Percentiles rank a stretch among this genome's conserved stretches.
These are phyloP conservation scores for Coffea canephora DNA, from an alignment of 257 asterid genomes.

Conservation along the genomic window DNA sequence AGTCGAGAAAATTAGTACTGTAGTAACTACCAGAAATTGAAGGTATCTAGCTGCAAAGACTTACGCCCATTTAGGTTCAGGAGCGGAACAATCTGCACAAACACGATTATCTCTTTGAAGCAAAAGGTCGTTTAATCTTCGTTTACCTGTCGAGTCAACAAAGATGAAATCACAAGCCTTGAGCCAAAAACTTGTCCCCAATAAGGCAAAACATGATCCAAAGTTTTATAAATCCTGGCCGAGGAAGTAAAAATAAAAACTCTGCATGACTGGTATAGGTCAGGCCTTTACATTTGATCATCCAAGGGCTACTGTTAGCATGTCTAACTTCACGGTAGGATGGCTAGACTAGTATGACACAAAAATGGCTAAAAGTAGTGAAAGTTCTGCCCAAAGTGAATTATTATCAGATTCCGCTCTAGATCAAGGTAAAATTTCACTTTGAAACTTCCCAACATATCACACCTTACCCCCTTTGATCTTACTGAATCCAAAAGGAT, in stretches of 20 bases:
- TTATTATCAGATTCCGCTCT: neutral
- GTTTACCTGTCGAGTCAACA: conserved; percentile 46
- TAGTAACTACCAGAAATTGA: neutral
- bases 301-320: neutral
- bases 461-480: neutral
- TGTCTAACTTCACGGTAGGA: neutral
- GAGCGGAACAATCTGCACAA: conserved; percentile 97
- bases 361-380: neutral
- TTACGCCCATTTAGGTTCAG: conserved; percentile 99
- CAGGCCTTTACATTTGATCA: neutral
- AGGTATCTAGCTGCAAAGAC: conserved; percentile 30
- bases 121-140: conserved; percentile 82
- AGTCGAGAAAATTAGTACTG: neutral
- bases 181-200: neutral
- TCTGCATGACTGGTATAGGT: neutral
- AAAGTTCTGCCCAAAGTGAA: neutral
- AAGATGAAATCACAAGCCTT: neutral
- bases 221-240: neutral
- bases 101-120: conserved; percentile 67
- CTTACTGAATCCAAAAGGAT: neutral
- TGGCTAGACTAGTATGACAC: neutral
- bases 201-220: neutral
- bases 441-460: neutral
- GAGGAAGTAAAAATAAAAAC: neutral
- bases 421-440: neutral